Conservation (phyloP, 83 land plant species). For the Larix sibirica region DNA sequence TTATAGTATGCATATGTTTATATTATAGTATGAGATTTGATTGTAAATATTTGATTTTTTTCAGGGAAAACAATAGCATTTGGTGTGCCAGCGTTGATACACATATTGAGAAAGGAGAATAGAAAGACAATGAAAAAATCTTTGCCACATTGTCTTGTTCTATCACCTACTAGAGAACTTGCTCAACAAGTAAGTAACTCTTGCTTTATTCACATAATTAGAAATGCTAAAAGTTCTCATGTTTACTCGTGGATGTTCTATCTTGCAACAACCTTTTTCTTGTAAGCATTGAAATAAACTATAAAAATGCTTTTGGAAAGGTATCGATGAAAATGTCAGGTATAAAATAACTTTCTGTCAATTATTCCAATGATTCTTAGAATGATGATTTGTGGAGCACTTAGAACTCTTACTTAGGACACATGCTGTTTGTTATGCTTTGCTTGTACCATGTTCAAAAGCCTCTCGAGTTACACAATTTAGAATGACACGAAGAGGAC, state of each 20-base stretch:
- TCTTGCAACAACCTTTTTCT: not conserved
- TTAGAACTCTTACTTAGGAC: no score
- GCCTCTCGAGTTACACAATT: no score
- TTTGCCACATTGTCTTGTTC: conserved; percentile 79
- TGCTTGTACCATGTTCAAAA: no score
- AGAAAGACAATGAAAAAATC: conserved; percentile 24
- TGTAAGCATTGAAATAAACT: not conserved
- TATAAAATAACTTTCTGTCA: no score
- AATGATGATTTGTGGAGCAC: no score
- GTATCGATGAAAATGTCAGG: no score
- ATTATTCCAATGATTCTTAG: no score
- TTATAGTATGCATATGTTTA: not conserved
- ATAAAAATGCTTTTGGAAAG: no score
- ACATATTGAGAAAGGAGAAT: conserved; percentile 61
- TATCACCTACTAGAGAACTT: conserved; percentile 95
- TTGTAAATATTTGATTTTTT: not conserved
- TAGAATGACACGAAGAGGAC: no score
- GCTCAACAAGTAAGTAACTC: conserved; percentile 85
- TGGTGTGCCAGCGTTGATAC: conserved; percentile 94
- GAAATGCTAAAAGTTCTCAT: not conserved
- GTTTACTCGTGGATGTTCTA: not conserved
- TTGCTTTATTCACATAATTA: not conserved
- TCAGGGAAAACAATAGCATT: conserved; percentile 95
- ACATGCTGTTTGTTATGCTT: no score
- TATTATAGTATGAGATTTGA: not conserved